Evolutionary conservation across 1,284 basidiomycete genomes (phyloP), one percentile per base, ranked within the genome.

Genomic region (Volvariella volvacea): DNA sequence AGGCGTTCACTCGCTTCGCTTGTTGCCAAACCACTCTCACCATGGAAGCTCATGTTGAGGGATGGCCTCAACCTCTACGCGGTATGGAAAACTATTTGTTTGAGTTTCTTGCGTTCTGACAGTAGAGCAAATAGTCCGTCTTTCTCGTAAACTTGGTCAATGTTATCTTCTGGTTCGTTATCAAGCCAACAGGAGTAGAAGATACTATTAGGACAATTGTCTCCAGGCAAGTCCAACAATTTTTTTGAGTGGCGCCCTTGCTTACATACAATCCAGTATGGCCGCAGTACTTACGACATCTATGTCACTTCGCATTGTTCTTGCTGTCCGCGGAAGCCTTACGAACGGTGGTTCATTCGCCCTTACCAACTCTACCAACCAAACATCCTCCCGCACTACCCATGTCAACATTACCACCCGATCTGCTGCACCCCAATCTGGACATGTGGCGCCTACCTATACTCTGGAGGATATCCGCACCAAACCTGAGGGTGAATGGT

Each of bases 1-100:
- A 59, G 56, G 28, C 80, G 84, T 43, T 87, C 84, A 20, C 50
- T 83, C 51, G 58, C 67, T 47, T 85, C 83, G 2, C 75, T 83
- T 49, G 52, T 72, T 39, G 52, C 67, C 25, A 86, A 83, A 56
- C 73, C 66, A 1, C 62, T 87, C 47, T 72, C 68, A 42, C 67
- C 71, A 36, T 89, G 87, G 87, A 87, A 88, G 56, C 71, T 89
- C 52, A 88, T 88, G 85, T 83, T 89, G 49, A 83, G 87, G 48
- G 87, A 90, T 58, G 84, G 85, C 8, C 77, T 90, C 50, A 89
- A 88, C 65, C 76, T 89, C 46, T 89, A 89, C 56, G 83, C 74
- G 45, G 80, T 80, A 61, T 52, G 75, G n/a, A n/a, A n/a, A n/a
- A n/a, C n/a, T n/a, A n/a, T n/a, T n/a, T 51, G 30, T 22, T 37